Base-by-base conservation (phyloP, 2,329 filamentous ascomycete genomes). In the Neonectria faginata region DNA sequence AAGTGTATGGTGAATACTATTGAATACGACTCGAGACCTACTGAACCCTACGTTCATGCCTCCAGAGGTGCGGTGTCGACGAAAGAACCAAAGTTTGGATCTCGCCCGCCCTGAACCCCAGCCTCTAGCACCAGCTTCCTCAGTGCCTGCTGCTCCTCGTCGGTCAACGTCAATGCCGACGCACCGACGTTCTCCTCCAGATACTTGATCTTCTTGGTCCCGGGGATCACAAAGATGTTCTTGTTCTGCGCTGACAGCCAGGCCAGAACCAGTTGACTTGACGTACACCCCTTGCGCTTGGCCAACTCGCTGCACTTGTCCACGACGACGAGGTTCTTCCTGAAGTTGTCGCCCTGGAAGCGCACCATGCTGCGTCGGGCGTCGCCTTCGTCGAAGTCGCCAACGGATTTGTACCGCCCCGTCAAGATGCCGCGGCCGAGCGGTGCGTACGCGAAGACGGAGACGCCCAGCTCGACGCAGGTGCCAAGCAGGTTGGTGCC, bases 221-320 rank as follows among this genome's bases (percentile, higher is more conserved):
- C 84, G 0, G 82, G 84, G 55, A 86, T 91, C 0, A 89, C 86
- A 70, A 88, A 84, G 54, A 91, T 80, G 68, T 89, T 85, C 2
- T 85, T 80, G 0, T 86, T 86, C 70, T 91, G 88, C 4, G 83
- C 83, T 67, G 89, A 70, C 60, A 91, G 69, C 88, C 89, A 92
- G 0, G 89, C 89, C 29, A 91, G 79, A 1, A 86, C 84, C 33
- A 92, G 73, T 73, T 92, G 85, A 1, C 81, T 82, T 0, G 86
- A 69, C 0, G 88, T 89, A 50, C 80, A 82, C 6, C 73, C 82
- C 76, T 91, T 90, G 5, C 86, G 82, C 11, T 84, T 54, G 18
- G 73, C 71, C 44, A 74, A 14, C 36, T 68, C 65, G 9, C 67
- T 55, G 47, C 72, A 72, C 27, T 75, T 75, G 33, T 85, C 82